These are phyloP conservation scores for Crucihimalaya himalaica DNA, from an alignment of 345 rosid genomes.

Conservation along the genomic window DNA sequence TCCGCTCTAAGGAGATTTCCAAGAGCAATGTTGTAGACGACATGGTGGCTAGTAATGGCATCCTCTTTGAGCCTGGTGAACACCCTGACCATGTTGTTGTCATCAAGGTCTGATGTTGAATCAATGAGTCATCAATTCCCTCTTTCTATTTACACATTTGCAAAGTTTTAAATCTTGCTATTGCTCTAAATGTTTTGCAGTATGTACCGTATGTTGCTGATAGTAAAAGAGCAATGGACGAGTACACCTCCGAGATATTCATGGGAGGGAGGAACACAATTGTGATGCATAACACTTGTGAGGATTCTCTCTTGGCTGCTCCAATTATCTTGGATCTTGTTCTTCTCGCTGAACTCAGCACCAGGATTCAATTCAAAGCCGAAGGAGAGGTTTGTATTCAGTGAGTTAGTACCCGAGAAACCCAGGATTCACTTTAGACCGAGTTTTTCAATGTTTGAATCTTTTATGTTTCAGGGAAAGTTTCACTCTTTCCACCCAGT, in stretches of 20 bases:
- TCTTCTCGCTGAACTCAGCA: slow-evolving; percentile 94
- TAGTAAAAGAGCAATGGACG: slow-evolving; percentile 99
- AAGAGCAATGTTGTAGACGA: slow-evolving; percentile 97
- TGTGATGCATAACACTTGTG: slow-evolving; percentile 92
- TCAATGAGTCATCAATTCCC: background rate
- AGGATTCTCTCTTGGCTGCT: slow-evolving; percentile 96
- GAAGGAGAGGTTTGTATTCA: slow-evolving; percentile 71
- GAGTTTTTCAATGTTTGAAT: slow-evolving; percentile 1
- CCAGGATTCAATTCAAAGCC: slow-evolving; percentile 88
- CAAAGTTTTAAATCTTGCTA: background rate
- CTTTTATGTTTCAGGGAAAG: slow-evolving; percentile 58
- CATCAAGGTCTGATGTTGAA: slow-evolving; percentile 66
- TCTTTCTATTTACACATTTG: background rate
- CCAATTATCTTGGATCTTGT: slow-evolving; percentile 96
- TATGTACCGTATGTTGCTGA: slow-evolving; percentile 93
- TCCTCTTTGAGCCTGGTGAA: slow-evolving; percentile 91
- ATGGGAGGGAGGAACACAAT: slow-evolving; percentile 96
- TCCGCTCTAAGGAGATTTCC: slow-evolving; percentile 94
- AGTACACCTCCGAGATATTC: slow-evolving; percentile 97
- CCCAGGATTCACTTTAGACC: background rate
- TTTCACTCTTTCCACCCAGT: slow-evolving; percentile 98
- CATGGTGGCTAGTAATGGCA: slow-evolving; percentile 94
- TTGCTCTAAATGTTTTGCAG: slow-evolving; percentile 40
- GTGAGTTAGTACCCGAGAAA: background rate
- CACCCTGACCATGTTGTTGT: slow-evolving; percentile 99